phyloP scores from a whole-genome alignment of 2,329 filamentous ascomycete species.

The Stenocarpella maydis region DNA sequence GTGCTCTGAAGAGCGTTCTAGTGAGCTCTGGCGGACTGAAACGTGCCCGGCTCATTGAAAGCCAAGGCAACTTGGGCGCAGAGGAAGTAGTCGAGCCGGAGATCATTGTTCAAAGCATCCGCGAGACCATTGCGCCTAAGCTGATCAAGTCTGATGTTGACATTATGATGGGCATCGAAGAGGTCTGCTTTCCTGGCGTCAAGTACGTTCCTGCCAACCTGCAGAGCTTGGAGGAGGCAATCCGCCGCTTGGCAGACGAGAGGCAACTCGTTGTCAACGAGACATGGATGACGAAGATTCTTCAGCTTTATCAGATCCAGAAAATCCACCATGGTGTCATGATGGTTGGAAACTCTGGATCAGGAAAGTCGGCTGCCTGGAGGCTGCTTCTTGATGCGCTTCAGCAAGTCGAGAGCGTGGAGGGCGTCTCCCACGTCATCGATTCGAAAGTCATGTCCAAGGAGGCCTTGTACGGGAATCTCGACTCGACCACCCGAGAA shows the following conservation, averaged over 20 bases:
- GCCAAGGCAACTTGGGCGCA: conserved; percentile 64
- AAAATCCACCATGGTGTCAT: conserved; percentile 99
- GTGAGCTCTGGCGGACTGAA: conserved; percentile 98
- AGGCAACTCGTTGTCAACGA: conserved; percentile 90
- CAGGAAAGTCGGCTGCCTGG: conserved; percentile 96
- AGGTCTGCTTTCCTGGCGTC: conserved; percentile 88
- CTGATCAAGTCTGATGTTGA: conserved; percentile 92
- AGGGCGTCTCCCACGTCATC: conserved; percentile 96
- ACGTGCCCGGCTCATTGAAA: conserved; percentile 74
- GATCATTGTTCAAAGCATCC: conserved; percentile 97
- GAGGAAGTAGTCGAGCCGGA: conserved; percentile 88
- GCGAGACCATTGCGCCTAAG: conserved; percentile 98
- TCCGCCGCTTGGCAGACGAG: conserved; percentile 82
- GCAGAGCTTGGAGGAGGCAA: conserved; percentile 79
- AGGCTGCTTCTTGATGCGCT: conserved; percentile 89
- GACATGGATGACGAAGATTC: conserved; percentile 95
- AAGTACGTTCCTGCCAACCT: conserved; percentile 92
- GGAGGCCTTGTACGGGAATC: conserved; percentile 92
- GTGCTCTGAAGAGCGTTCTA: conserved; percentile 97
- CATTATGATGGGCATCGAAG: conserved; percentile 84
- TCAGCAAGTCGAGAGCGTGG: conserved; percentile 87
- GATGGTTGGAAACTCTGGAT: conserved; percentile 99
- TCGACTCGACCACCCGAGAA: conserved; percentile 96
- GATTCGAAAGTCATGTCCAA: conserved; percentile 99
- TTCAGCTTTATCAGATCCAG: conserved; percentile 98